Evolutionary conservation across 352 stramenopile genomes (phyloP), one percentile per base, ranked within the genome.

Genomic region (Pythium oligandrum): DNA sequence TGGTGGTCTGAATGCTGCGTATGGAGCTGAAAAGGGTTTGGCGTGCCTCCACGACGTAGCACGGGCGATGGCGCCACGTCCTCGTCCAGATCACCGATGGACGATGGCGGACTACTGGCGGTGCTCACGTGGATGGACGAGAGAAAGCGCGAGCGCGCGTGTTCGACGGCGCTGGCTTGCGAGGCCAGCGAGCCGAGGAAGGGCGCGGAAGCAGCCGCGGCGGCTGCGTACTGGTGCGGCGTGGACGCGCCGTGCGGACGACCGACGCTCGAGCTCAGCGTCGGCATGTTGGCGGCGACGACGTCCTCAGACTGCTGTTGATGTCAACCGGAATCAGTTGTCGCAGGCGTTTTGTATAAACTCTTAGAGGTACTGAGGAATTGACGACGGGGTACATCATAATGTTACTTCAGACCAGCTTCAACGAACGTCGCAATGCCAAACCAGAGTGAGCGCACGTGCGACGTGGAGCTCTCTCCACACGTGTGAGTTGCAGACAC

Each of bases 81-180:
- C 17, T 73, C 62, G 38, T 73, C 71, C 49, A 81, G 67, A 30
- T 83, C 67, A n/a, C 63, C 69, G 43, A 64, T 34, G 17, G 36
- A 44, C 48, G 33, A 46, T 30, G 43, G 34, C 26, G 43, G 32
- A 39, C 32, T 9, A 3, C 11, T 35, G 12, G 52, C 39, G 33
- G 67, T 52, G 34, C 44, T 58, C 39, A 59, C 57, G 32, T 61
- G 59, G 31, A 49, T 56, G 6, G 59, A 57, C 31, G 72, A 75
- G 32, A 81, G 53, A 26, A 87, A 65, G 7, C 74, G 75, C 42
- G 64, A 59, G 53, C 72, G 72, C 11, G 66, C 59, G 42, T 65
- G 61, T 30, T 82, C 71, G n/a, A 78, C 62, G 35, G 61, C 61
- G 6, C 68, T 56, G 50, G 67, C 66, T 51, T 89, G 74, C 37